Percentiles rank a stretch among this genome's conserved stretches.
phyloP scores from a whole-genome alignment of 352 stramenopile genomes.

The Globisporangium ultimum region DNA sequence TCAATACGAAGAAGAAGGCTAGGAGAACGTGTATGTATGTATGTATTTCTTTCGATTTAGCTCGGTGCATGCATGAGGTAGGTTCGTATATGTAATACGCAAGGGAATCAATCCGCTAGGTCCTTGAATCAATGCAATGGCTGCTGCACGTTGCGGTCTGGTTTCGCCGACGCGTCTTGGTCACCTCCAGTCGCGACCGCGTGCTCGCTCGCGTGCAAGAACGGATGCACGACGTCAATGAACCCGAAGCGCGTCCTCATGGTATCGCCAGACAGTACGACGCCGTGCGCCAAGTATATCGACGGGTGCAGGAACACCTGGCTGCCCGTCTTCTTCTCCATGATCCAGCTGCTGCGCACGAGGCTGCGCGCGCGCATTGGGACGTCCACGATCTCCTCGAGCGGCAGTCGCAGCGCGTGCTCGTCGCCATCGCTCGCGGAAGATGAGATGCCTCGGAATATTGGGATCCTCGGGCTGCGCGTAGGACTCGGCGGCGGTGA shows the following conservation, averaged over 20 bases:
- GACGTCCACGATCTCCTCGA: conserved; percentile 24
- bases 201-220: conserved; percentile 22
- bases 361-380: conserved; percentile 29
- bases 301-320: conserved; percentile 19
- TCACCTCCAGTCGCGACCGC: neutral
- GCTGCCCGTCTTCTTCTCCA: conserved; percentile 15
- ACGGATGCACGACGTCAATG: conserved; percentile 36
- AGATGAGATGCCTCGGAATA: neutral
- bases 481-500: conserved; percentile 12
- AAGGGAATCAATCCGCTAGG: no score
- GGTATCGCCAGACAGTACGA: conserved; percentile 19
- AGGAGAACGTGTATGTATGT: neutral
- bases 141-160: neutral
- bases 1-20: neutral
- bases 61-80: no score
- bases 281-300: conserved; percentile 24
- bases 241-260: conserved; percentile 44
- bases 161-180: neutral
- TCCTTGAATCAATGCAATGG: neutral
- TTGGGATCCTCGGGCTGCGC: neutral
- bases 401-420: conserved; percentile 14
- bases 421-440: neutral
- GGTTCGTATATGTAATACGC: no score
- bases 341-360: conserved; percentile 19
- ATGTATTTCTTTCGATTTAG: no score